Conservation (phyloP, 768 basidiomycete species). For the Leccinum disarticulatum region DNA sequence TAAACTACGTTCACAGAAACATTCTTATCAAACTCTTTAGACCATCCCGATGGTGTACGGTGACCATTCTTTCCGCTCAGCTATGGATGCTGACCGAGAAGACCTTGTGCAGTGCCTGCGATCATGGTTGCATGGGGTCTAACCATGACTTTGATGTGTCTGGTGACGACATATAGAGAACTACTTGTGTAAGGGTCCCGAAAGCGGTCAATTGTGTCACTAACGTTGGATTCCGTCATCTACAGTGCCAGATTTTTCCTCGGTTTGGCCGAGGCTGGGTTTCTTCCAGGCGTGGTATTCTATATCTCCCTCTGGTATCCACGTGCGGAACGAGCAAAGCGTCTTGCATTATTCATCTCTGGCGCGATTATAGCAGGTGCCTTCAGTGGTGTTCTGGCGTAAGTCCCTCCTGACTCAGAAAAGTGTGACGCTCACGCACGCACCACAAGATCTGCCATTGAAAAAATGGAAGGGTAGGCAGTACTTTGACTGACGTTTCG, state of each 20-base stretch:
- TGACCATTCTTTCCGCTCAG: background rate
- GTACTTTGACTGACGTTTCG: constrained; percentile 6
- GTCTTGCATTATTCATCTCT: constrained; percentile 58
- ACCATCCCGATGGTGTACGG: constrained; percentile 36
- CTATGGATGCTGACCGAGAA: constrained; percentile 6
- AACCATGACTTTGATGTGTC: constrained; percentile 37
- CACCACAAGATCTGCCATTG: constrained; percentile 33
- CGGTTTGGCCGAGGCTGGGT: constrained; percentile 46
- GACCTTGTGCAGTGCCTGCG: constrained; percentile 32
- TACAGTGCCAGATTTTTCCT: constrained; percentile 41
- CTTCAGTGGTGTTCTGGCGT: constrained; percentile 50
- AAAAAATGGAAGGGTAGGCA: constrained; percentile 35
- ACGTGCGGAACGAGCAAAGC: constrained; percentile 50
- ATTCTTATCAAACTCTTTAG: constrained; percentile 34
- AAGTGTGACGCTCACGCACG: background rate
- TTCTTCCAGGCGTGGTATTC: constrained; percentile 40
- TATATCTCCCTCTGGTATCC: constrained; percentile 60
- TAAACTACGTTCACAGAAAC: constrained; percentile 25
- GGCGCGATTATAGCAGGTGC: constrained; percentile 53
- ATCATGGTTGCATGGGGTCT: constrained; percentile 41
- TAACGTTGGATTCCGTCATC: constrained; percentile 1
- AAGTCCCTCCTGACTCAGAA: constrained; percentile 15
- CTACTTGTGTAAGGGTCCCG: constrained; percentile 29
- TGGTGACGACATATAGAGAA: constrained; percentile 33
- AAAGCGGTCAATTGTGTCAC: background rate